Evolutionary conservation across 176 grass and related monocot genomes (phyloP), one percentile per base, ranked within the genome.

Genomic region (Musa troglodytarum): DNA sequence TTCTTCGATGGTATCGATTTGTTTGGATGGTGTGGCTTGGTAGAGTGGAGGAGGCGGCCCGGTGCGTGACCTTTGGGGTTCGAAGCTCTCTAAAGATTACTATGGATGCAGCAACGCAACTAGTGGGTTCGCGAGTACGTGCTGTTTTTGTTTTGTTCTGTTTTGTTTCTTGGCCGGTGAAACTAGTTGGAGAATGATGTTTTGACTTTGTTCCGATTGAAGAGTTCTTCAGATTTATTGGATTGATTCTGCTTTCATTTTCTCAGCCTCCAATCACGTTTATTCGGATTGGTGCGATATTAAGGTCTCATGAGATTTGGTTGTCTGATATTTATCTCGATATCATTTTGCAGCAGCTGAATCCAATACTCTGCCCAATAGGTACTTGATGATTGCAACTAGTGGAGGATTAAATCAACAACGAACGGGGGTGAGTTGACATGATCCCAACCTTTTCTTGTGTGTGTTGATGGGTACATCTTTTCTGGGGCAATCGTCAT

Each of bases 331-430:
- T 70, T 3, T n/a, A 11, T 50, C 8, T 17, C 13, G 10, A 8
- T 20, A 14, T 10, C 74, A 68, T 78, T 89, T 26, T 88, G 78
- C 82, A 94, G 95, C 82, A 80, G 87, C 90, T 57, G 81, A 88
- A 76, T 77, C 78, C 65, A 82, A 56, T 50, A 94, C 95, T 53
- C 58, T 84, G 25, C 82, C 76, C 68, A 74, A 94, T 64, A 87
- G 84, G 72, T 91, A 89, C 86, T 87, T 98, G 82, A 91, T 94
- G 86, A 94, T 98, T 43, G 90, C 82, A 78, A 98, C 95, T 49
- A 99, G 95, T 81, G 95, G 90, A 59, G 95, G 95, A 26, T 75
- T 99, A 75, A 99, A 94, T 81, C 95, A 99, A 79, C 95, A 98
- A 58, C 83, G 95, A 98, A 99, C 95, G 79, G 95, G 95, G 81